A percentile compares a stretch with the other conserved stretches of the same genome.
These are phyloP conservation scores for Dactylella cylindrospora DNA, from an alignment of 2,329 filamentous ascomycete species.

Conservation along the genomic window DNA sequence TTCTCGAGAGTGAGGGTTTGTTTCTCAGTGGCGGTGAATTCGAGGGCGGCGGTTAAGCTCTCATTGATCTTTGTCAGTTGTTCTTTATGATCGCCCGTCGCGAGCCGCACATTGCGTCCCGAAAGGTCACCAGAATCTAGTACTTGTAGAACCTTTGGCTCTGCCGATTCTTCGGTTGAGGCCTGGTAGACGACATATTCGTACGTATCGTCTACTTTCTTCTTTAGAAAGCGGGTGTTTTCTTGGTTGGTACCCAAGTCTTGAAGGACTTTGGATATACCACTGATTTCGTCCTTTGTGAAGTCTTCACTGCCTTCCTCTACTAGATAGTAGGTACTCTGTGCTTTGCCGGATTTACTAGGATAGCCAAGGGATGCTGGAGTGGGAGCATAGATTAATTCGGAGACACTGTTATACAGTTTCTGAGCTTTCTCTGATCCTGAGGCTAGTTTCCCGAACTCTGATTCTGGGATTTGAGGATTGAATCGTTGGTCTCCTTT, in stretches of 20 bases:
- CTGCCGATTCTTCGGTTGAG: constrained; percentile 54
- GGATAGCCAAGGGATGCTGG: not conserved
- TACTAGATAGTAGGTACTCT: constrained; percentile 73
- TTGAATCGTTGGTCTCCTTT: constrained; percentile 49
- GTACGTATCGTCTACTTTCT: constrained; percentile 44
- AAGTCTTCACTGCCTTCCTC: constrained; percentile 62
- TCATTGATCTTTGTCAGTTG: constrained; percentile 70
- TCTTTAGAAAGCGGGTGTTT: constrained; percentile 57
- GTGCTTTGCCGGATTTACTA: constrained; percentile 62
- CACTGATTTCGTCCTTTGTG: constrained; percentile 71
- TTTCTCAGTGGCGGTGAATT: constrained; percentile 71
- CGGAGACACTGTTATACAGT: not conserved
- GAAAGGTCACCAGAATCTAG: constrained; percentile 53
- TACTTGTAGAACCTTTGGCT: constrained; percentile 55
- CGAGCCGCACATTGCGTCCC: constrained; percentile 65
- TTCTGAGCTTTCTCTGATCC: not conserved
- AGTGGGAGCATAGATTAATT: not conserved
- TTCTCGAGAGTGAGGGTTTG: constrained; percentile 72
- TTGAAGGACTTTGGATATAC: constrained; percentile 72
- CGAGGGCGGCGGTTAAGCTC: constrained; percentile 68
- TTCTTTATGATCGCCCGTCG: constrained; percentile 72
- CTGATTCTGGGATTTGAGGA: constrained; percentile 45
- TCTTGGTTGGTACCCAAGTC: constrained; percentile 64
- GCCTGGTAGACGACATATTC: constrained; percentile 58
- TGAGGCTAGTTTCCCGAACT: constrained; percentile 21